Base-by-base conservation (phyloP, 2,329 filamentous ascomycete species). In the Xylaria arbuscula region DNA sequence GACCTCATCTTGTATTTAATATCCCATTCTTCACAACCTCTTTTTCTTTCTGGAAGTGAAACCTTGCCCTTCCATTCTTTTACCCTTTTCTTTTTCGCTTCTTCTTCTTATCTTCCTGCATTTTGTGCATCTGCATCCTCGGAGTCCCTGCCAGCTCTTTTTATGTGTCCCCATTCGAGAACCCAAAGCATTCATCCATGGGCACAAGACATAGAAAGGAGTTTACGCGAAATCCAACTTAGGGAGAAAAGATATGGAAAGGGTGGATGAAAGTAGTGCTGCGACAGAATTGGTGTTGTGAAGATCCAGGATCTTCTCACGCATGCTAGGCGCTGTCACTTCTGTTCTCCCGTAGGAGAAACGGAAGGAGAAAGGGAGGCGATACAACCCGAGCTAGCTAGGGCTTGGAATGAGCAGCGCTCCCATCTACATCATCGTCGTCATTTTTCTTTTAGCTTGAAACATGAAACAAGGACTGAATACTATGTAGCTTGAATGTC, bases 11-110 rank as follows among this genome's bases (percentile, higher is more conserved):
- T 70, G 68, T 70, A 70, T 68, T 60, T 68, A 70, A 59, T 55
- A 60, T 66, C 38, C 67, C 64, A 55, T 71, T 72, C 72, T 72
- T 66, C 56, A 65, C 48, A 69, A 61, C 66, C 45, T n/a, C 17
- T 47, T 68, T 59, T 64, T 69, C 51, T 34, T n/a, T 34, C 60
- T 57, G 65, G 61, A 22, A 60, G 54, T 36, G 55, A 54, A 59
- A 47, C 9, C 34, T 42, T 59, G 28, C 62, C 58, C 53, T 56
- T 51, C 62, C 61, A n/a, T 54, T 45, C 67, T 55, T 40, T 58
- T 47, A n/a, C 61, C 64, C 34, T 61, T 62, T 66, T 67, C 42
- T 53, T 65, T 69, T 50, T 34, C 28, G 24, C 47, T 66, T 38
- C 4, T 57, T 57, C 55, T 63, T 65, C n/a, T 53, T 45, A 22